Conservation (phyloP, 441 rosid genomes). For the Erysimum cheiri region DNA sequence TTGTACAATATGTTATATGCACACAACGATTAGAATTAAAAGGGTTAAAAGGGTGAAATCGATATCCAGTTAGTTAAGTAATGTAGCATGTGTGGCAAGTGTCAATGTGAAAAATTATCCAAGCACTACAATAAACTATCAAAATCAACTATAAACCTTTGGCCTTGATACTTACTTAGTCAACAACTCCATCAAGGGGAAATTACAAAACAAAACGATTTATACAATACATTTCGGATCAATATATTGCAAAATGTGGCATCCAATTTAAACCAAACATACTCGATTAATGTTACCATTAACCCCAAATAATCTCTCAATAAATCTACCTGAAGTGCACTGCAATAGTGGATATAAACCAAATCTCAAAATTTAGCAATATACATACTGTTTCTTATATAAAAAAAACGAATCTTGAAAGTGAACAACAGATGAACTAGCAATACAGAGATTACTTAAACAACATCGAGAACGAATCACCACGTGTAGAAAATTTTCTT, state of each 20-base stretch:
- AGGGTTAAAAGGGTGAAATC: background rate
- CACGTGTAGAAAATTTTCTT: constrained; percentile 27
- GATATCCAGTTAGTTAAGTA: background rate
- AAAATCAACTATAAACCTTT: background rate
- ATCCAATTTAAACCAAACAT: background rate
- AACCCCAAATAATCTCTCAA: background rate
- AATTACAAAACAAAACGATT: background rate
- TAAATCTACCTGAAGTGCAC: background rate
- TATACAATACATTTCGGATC: background rate
- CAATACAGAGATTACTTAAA: background rate
- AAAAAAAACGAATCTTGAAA: background rate
- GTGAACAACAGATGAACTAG: constrained; percentile 20
- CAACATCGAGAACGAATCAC: constrained; percentile 4
- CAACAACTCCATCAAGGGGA: background rate
- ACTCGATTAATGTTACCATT: background rate
- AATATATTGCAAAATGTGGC: background rate
- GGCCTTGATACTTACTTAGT: background rate
- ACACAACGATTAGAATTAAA: background rate
- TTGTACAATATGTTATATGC: background rate
- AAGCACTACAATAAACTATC: background rate
- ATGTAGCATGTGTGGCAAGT: constrained; percentile 28
- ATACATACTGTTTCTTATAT: background rate
- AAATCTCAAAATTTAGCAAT: constrained; percentile 13
- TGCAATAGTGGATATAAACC: background rate
- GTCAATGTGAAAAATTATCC: constrained; percentile 4